phyloP scores from a whole-genome alignment of 768 basidiomycete genomes.

The Psilocybe tampanensis region DNA sequence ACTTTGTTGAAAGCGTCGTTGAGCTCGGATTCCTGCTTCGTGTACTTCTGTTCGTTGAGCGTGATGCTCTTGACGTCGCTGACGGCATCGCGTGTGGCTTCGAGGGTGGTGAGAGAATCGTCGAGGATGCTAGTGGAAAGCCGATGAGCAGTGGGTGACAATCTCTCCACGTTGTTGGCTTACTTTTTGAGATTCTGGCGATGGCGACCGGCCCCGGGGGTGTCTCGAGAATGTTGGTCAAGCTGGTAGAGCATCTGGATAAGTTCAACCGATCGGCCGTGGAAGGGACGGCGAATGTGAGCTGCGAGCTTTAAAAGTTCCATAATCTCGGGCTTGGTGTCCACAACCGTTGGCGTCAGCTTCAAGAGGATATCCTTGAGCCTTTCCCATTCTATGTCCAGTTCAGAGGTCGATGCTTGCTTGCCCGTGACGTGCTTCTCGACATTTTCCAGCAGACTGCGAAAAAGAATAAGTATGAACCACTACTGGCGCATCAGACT shows the following conservation, averaged over 20 bases:
- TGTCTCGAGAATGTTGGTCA: constrained; percentile 9
- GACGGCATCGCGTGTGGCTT: constrained; percentile 4
- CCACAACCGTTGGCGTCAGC: constrained; percentile 6
- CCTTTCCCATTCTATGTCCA: constrained; percentile 10
- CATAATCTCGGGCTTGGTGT: constrained; percentile 15
- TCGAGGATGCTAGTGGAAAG: not conserved
- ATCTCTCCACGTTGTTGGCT: not conserved
- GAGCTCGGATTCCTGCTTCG: constrained; percentile 1
- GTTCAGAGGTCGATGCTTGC: not conserved
- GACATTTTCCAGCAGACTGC: constrained; percentile 1
- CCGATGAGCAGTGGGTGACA: not conserved
- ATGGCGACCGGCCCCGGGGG: not conserved
- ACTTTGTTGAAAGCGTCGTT: not conserved
- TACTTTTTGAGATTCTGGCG: constrained; percentile 10
- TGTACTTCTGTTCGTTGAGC: not conserved
- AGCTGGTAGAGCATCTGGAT: constrained; percentile 20
- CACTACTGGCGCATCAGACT: no score
- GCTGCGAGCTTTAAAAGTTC: constrained; percentile 19
- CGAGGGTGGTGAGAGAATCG: constrained; percentile 8
- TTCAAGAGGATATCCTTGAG: constrained; percentile 13
- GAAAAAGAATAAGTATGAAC: not conserved
- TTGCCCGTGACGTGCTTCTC: not conserved
- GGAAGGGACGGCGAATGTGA: constrained; percentile 21
- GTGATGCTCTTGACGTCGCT: constrained; percentile 8
- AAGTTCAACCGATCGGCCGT: constrained; percentile 19